These are phyloP conservation scores for Penicillium glabrum DNA, from an alignment of 2,329 filamentous ascomycete genomes.

Conservation along the genomic window DNA sequence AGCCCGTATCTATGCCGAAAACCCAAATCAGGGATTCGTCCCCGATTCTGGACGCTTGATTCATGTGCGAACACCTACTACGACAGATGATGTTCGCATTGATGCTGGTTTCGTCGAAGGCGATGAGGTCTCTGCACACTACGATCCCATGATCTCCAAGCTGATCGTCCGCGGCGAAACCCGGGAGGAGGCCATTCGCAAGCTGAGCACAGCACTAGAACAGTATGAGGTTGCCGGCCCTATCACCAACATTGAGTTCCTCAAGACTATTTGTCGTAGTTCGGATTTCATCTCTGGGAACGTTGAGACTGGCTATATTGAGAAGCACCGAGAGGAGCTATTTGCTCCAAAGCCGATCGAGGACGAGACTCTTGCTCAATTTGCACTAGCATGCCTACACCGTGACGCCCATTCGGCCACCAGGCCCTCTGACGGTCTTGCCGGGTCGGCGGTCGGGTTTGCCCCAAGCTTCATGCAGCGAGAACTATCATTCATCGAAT, in stretches of 20 bases:
- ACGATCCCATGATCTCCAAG: conserved; percentile 99
- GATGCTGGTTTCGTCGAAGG: conserved; percentile 91
- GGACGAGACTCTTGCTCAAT: conserved; percentile 80
- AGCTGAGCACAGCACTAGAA: conserved; percentile 75
- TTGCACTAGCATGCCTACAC: conserved; percentile 72
- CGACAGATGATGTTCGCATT: conserved; percentile 74
- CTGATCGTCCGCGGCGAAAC: conserved; percentile 84
- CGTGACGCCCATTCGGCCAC: conserved; percentile 40
- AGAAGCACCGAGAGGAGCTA: conserved; percentile 78
- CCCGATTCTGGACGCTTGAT: conserved; percentile 88
- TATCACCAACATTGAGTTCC: conserved; percentile 93
- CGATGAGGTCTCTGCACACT: conserved; percentile 89
- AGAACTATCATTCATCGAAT: conserved; percentile 57
- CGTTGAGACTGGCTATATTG: conserved; percentile 95
- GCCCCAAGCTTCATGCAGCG: conserved; percentile 63
- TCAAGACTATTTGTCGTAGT: conserved; percentile 82
- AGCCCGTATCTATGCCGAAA: conserved; percentile 94
- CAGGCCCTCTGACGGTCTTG: conserved; percentile 25
- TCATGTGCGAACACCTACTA: conserved; percentile 72
- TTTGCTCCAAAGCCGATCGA: conserved; percentile 64
- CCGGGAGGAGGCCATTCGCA: conserved; percentile 77
- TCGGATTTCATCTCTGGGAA: conserved; percentile 80
- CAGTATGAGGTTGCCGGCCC: conserved; percentile 91
- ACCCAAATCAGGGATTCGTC: conserved; percentile 85
- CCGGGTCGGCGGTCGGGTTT: conserved; percentile 54